A percentile compares a stretch with the other conserved stretches of the same genome.
phyloP scores from a whole-genome alignment of 306 rosid genomes.

The Morella rubra region DNA sequence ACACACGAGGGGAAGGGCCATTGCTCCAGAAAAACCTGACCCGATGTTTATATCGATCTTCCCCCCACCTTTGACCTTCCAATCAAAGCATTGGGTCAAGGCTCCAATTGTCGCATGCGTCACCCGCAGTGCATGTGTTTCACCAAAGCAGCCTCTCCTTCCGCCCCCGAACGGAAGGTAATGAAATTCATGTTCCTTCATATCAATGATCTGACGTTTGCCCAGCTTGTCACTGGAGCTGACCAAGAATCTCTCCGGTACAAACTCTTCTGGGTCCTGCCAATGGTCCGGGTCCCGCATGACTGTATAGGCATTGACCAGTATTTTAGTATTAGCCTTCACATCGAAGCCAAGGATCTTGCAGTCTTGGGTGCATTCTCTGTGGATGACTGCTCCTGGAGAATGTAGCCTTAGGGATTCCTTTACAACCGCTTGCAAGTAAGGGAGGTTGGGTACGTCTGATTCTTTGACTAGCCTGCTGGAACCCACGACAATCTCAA shows the following conservation, averaged over 20 bases:
- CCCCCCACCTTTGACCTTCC: constrained; percentile 35
- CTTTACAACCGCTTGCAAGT: constrained; percentile 41
- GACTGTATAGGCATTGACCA: constrained; percentile 46
- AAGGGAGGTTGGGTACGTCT: constrained; percentile 36
- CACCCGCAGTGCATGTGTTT: constrained; percentile 32
- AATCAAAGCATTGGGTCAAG: constrained; percentile 45
- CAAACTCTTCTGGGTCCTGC: constrained; percentile 43
- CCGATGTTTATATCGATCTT: constrained; percentile 39
- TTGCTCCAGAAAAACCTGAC: constrained; percentile 42
- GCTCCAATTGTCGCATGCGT: constrained; percentile 34
- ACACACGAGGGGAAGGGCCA: constrained; percentile 38
- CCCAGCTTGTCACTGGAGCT: not conserved
- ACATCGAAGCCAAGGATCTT: constrained; percentile 40
- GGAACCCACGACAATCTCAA: constrained; percentile 31
- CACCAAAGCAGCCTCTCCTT: constrained; percentile 49
- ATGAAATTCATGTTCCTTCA: constrained; percentile 33
- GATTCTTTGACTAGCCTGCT: constrained; percentile 37
- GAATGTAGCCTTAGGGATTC: constrained; percentile 49
- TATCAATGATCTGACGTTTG: not conserved
- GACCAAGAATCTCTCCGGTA: constrained; percentile 41
- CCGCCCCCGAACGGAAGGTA: constrained; percentile 57
- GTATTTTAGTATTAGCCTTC: constrained; percentile 30
- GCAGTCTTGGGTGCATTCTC: constrained; percentile 36
- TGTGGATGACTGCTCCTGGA: constrained; percentile 35
- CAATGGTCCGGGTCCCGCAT: constrained; percentile 56